Evolutionary conservation across 129 eudicot genomes (phyloP), one percentile per base, ranked within the genome.

Genomic region (Silybum marianum): DNA sequence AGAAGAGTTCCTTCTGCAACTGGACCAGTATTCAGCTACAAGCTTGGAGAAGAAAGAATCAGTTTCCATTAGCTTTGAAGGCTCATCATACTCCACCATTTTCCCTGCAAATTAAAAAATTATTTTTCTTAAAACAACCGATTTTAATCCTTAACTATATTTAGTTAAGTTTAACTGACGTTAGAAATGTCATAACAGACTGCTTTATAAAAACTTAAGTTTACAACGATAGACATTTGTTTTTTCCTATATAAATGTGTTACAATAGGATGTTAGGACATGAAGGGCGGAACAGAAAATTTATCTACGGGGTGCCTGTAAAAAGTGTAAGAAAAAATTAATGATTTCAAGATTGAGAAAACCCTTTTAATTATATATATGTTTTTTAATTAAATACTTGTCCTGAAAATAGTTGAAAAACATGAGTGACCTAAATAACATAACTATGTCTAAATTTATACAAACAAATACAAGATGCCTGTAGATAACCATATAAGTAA

Each of bases 21-120:
- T 93, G 23, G 91, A 88, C 94, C 98, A 93, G 44, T 91, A 93
- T 83, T 93, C 98, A 10, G 94, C 89, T 26, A 93, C 98, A 83
- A 93, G 94, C 73, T 93, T 91, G 63, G 94, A 82, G 72, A 93
- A 93, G 14, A 87, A 79, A 21, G 98, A 91, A 63, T 83, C 86
- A n/a, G 87, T 86, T 78, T 85, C 78, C 90, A 93, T 85, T 19
- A 93, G 94, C 84, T 82, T 86, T 79, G 88, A 62, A 67, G 98
- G 98, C 74, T 89, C 91, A 73, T 90, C 98, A 73, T 91, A 93
- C 84, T 91, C 98, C 85, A 93, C 54, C 73, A 93, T 46, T 66
- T 81, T 84, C 74, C 98, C 98, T 93, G 87, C 85, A 74, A 74
- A 16, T 46, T 14, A 39, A 51, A 26, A 44, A 66, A n/a, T 0